A percentile compares a stretch with the other conserved stretches of the same genome.
Evolutionary conservation across 169 alveolate genomes (phyloP).

Genomic region (Besnoitia besnoiti): DNA sequence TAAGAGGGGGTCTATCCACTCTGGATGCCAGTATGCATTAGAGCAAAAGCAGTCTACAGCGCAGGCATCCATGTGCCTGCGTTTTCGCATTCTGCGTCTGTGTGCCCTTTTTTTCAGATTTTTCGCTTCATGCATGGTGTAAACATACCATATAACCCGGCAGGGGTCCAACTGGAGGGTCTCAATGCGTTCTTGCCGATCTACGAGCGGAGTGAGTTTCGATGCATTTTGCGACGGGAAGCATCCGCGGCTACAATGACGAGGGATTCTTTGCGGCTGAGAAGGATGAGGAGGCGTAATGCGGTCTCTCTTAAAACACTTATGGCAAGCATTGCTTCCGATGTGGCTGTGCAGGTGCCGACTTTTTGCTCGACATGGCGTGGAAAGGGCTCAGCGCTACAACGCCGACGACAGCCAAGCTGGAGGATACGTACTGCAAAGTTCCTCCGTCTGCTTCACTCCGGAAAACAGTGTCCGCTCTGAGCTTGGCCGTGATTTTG

Average conservation of each 20-base stretch:
- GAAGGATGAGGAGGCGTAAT: no score
- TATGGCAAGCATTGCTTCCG: background rate
- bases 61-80: background rate
- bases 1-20: no score
- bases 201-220: conserved; percentile 4
- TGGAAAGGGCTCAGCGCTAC: background rate
- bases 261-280: background rate
- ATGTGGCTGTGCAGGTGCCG: background rate
- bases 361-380: conserved; percentile 11
- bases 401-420: background rate
- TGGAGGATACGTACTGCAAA: conserved; percentile 23
- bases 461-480: no score
- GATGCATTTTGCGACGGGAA: background rate
- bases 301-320: background rate
- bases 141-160: conserved; percentile 28
- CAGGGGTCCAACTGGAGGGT: background rate
- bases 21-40: no score
- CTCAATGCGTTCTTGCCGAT: conserved; percentile 18
- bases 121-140: conserved; percentile 19
- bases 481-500: no score
- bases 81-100: background rate
- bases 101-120: background rate
- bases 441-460: background rate
- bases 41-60: no score
- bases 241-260: background rate